Evolutionary conservation across 768 basidiomycete species (phyloP), one percentile per base, ranked within the genome.

Genomic region (Xerocomellus dryophilus): DNA sequence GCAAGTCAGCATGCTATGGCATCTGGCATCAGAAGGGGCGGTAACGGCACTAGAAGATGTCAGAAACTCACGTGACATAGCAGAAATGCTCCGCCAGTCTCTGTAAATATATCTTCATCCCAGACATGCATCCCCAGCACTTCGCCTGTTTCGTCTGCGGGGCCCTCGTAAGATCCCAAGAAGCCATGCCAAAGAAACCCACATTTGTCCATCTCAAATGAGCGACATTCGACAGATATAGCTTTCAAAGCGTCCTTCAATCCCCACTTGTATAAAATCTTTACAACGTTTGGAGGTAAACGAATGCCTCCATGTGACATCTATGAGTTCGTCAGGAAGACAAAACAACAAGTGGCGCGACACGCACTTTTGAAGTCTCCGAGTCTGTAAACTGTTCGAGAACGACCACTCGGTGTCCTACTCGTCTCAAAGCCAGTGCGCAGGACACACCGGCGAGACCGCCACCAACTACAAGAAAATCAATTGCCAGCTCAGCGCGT

Each of bases 371-470:
- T 34, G 64, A 66, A 32, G 51, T 50, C n/a, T 72, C 65, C n/a
- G 71, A 71, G 15, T 76, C 77, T 51, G 74, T 71, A 17, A 66
- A 68, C 54, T 74, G 71, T 62, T 86, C 85, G 20, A 86, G 65
- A 3, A 87, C 76, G 2, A 76, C 70, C n/a, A 85, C 84, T 31
- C 73, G 69, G 67, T 87, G 85, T 7, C 85, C 85, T 7, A 78
- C 78, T 59, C 75, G 76, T 42, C 74, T 74, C 39, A 87, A 72
- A 15, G 79, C 72, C 59, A 77, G 79, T 5, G 84, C 84, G 34
- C 77, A 71, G 4, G 84, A 77, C 44, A 84, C 69, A 10, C 85
- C 85, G 36, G 78, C 74, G 14, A 86, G 73, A 15, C 79, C 78
- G 40, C 76, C 81, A 46, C 81, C 81, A 25, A 81, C 70, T 36